These are phyloP conservation scores for Thielaviopsis musarum DNA, from an alignment of 2,329 filamentous ascomycete genomes.

Conservation along the genomic window DNA sequence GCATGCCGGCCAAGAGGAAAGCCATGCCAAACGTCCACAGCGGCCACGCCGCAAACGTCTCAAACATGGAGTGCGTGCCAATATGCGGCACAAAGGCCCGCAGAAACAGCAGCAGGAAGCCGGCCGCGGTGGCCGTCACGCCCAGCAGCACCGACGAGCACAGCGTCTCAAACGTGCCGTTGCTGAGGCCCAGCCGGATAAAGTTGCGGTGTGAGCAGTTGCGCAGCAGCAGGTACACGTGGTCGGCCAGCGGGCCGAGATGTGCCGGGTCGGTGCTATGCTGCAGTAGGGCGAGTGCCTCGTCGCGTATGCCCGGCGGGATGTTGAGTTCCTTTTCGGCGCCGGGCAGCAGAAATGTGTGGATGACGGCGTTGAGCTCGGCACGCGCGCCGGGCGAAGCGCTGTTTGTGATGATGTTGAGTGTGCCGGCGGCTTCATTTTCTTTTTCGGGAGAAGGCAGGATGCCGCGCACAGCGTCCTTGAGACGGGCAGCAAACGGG, in stretches of 20 bases:
- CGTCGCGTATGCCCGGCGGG: constrained; percentile 24
- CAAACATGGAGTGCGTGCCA: constrained; percentile 25
- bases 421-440: constrained; percentile 9
- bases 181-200: constrained; percentile 35
- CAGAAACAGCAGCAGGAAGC: constrained; percentile 24
- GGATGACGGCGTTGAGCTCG: constrained; percentile 25
- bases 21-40: constrained; percentile 29
- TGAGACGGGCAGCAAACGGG: constrained; percentile 14
- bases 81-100: constrained; percentile 23
- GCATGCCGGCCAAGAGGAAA: constrained; percentile 26
- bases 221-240: constrained; percentile 28
- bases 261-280: constrained; percentile 22
- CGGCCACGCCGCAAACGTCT: constrained; percentile 27
- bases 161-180: constrained; percentile 31
- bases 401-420: constrained; percentile 9
- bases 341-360: constrained; percentile 24
- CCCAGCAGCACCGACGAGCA: constrained; percentile 29
- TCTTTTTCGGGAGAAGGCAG: constrained; percentile 11
- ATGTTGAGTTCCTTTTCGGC: constrained; percentile 31
- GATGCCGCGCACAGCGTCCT: constrained; percentile 13
- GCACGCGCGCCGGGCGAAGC: constrained; percentile 13
- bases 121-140: constrained; percentile 23
- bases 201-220: constrained; percentile 34
- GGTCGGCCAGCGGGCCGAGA: constrained; percentile 28
- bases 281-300: constrained; percentile 22